Evolutionary conservation across 2,329 filamentous ascomycete species (phyloP).

Genomic region (Fusarium setosum): DNA sequence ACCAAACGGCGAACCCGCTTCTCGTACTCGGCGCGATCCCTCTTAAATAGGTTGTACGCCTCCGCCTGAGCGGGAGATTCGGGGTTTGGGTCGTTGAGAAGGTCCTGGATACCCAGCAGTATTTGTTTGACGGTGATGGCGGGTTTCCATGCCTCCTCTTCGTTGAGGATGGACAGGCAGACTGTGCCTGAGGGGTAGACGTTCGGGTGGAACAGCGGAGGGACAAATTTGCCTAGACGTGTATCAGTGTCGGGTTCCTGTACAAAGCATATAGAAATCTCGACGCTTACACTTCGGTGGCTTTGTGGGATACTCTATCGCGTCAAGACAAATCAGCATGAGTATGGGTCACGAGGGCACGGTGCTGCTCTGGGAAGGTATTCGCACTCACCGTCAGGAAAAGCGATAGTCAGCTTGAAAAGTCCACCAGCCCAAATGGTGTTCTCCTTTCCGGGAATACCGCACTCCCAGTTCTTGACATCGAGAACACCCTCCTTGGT

Average conservation of each 20-base stretch:
- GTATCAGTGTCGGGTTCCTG: constrained; percentile 20
- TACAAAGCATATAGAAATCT: not conserved
- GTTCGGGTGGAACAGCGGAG: constrained; percentile 97
- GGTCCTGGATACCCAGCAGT: constrained; percentile 92
- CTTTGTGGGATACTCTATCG: constrained; percentile 94
- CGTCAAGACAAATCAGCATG: constrained; percentile 21
- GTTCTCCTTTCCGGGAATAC: constrained; percentile 94
- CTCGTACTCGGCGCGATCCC: constrained; percentile 88
- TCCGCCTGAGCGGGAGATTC: constrained; percentile 97
- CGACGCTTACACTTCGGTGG: constrained; percentile 89
- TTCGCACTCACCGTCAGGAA: constrained; percentile 82
- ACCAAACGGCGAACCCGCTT: constrained; percentile 88
- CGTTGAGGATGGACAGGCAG: constrained; percentile 95
- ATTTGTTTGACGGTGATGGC: constrained; percentile 99
- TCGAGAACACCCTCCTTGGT: constrained; percentile 85
- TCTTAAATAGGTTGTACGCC: constrained; percentile 96
- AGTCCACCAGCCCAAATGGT: constrained; percentile 98
- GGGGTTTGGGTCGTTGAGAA: constrained; percentile 95
- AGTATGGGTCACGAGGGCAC: constrained; percentile 6
- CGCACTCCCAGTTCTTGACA: constrained; percentile 96
- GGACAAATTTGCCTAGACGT: constrained; percentile 87
- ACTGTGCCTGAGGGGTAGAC: constrained; percentile 98
- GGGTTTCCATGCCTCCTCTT: constrained; percentile 98
- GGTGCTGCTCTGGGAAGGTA: not conserved
- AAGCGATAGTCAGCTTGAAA: constrained; percentile 93